Evolutionary conservation across 164 flowering plant species (phyloP).

Genomic region (Brasenia schreberi): DNA sequence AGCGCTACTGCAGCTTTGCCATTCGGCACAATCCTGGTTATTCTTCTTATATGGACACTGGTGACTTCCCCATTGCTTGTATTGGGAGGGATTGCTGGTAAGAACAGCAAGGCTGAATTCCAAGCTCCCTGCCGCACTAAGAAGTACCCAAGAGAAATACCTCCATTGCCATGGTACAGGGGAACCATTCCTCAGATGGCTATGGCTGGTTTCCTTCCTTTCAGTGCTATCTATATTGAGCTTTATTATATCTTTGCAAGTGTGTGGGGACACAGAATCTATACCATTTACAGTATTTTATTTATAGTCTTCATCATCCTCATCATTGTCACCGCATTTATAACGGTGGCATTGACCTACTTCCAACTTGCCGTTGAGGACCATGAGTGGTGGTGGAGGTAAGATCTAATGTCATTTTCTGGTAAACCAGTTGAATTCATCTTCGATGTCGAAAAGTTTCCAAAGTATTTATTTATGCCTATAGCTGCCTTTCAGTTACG

Average conservation of each 20-base stretch:
- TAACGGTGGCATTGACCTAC: slow-evolving; percentile 22
- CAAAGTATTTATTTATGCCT: no score
- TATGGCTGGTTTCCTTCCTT: slow-evolving; percentile 23
- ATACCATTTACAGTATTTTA: slow-evolving; percentile 21
- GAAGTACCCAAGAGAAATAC: slow-evolving; percentile 22
- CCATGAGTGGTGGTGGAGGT: slow-evolving; percentile 30
- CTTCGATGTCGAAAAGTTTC: no score
- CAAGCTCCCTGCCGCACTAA: slow-evolving; percentile 26
- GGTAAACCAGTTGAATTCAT: no score
- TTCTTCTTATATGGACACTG: slow-evolving; percentile 22
- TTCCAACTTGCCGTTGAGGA: slow-evolving; percentile 25
- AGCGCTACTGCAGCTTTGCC: slow-evolving; percentile 25
- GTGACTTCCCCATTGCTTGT: slow-evolving; percentile 23
- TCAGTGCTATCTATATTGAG: slow-evolving; percentile 24
- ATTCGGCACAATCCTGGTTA: slow-evolving; percentile 20
- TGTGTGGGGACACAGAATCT: slow-evolving; percentile 24
- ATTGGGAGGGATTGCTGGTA: slow-evolving; percentile 23
- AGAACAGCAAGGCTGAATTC: slow-evolving; percentile 21
- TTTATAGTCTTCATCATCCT: slow-evolving; percentile 24
- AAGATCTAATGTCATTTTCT: background rate
- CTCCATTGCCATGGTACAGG: slow-evolving; percentile 23
- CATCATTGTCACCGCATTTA: slow-evolving; percentile 21
- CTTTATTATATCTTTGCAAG: slow-evolving; percentile 25
- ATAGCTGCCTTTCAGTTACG: no score
- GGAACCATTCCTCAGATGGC: slow-evolving; percentile 25